Conservation (phyloP, 75 land plant genomes). For the Cunninghamia lanceolata region DNA sequence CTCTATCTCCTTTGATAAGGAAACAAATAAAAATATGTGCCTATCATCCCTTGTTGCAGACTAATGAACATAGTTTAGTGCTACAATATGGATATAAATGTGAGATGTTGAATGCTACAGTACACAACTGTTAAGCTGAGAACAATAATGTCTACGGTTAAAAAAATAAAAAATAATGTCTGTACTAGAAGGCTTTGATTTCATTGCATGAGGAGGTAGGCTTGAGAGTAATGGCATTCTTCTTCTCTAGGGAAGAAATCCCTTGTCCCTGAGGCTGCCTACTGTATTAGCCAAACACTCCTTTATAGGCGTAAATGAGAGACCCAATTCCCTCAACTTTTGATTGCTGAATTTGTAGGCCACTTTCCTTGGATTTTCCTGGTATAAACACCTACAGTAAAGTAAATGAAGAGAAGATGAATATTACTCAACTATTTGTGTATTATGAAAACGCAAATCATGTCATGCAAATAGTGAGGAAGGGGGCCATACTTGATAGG, state of each 20-base stretch:
- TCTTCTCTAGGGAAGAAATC: constrained; percentile 18
- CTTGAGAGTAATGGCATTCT: too few relatives aligned
- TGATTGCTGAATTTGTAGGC: constrained; percentile 61
- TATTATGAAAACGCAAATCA: neutral
- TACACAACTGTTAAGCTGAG: constrained; percentile 1
- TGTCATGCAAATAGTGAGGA: neutral
- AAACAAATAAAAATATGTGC: too few relatives aligned
- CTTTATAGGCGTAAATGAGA: constrained; percentile 23
- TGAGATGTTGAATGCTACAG: too few relatives aligned
- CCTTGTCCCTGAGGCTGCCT: constrained; percentile 52
- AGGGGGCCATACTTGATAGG: neutral
- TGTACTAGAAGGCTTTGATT: too few relatives aligned
- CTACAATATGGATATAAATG: too few relatives aligned
- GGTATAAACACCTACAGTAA: constrained; percentile 68
- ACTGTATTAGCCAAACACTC: constrained; percentile 59
- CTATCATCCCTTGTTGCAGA: too few relatives aligned
- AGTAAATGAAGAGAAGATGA: neutral
- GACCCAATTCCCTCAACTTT: too few relatives aligned
- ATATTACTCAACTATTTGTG: too few relatives aligned
- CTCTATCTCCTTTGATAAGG: too few relatives aligned
- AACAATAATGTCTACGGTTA: neutral
- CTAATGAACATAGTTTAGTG: too few relatives aligned
- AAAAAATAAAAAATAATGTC: too few relatives aligned
- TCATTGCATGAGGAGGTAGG: too few relatives aligned
- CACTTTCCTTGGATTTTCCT: constrained; percentile 48